Percentiles rank a stretch among this genome's conserved stretches.
These are phyloP conservation scores for Calycina marina DNA, from an alignment of 2,329 filamentous ascomycete genomes.

Conservation along the genomic window DNA sequence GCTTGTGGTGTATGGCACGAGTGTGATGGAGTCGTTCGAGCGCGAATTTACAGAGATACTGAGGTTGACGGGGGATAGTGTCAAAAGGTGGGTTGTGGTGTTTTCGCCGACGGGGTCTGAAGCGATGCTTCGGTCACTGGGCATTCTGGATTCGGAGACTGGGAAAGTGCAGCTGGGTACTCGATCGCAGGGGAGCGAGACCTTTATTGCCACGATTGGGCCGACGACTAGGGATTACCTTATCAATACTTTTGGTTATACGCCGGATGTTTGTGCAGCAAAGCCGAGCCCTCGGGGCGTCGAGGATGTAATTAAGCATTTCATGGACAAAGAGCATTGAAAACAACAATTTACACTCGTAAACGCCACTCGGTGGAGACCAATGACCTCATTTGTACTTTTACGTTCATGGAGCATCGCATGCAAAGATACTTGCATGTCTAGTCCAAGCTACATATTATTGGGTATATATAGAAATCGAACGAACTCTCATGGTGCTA, in stretches of 20 bases:
- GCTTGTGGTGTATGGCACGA: slow-evolving; percentile 74
- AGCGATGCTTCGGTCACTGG: slow-evolving; percentile 40
- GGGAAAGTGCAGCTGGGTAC: slow-evolving; percentile 22
- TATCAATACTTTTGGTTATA: slow-evolving; percentile 44
- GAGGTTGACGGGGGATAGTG: slow-evolving; percentile 26
- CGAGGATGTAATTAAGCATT: slow-evolving; percentile 43
- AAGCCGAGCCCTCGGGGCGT: slow-evolving; percentile 74
- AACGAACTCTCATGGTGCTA: too few species aligned
- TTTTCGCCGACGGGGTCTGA: slow-evolving; percentile 55
- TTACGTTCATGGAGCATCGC: too few species aligned
- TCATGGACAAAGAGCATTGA: slow-evolving; percentile 8
- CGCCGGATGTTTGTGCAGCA: slow-evolving; percentile 67
- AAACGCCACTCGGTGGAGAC: too few species aligned
- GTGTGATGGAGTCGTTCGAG: slow-evolving; percentile 66
- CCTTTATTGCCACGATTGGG: slow-evolving; percentile 74
- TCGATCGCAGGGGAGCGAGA: slow-evolving; percentile 26
- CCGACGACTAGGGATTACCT: slow-evolving; percentile 79
- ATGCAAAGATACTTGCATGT: too few species aligned
- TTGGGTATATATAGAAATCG: too few species aligned
- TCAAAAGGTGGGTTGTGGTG: slow-evolving; percentile 57
- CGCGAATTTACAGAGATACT: slow-evolving; percentile 44
- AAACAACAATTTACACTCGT: background rate
- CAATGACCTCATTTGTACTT: too few species aligned
- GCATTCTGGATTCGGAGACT: slow-evolving; percentile 32
- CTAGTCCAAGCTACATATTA: too few species aligned